Evolutionary conservation across 371 early-diverging fungal species (phyloP).

Genomic region (Chytridium lagenaria): DNA sequence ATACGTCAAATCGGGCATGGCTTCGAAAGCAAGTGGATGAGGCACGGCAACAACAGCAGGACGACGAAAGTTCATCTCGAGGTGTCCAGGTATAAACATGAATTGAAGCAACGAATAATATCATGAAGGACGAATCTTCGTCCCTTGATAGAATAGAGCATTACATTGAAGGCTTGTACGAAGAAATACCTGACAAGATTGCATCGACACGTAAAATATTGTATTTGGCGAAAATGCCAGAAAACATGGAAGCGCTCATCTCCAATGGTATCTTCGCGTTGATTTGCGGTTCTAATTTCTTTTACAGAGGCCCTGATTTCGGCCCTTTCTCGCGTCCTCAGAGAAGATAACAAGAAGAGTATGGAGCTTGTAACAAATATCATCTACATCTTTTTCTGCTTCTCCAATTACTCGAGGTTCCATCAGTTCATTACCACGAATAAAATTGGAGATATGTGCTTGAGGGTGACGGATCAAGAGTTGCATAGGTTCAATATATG

Average conservation of each 20-base stretch:
- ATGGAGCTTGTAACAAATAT: constrained; percentile 60
- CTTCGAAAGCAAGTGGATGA: constrained; percentile 37
- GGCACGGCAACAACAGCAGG: constrained; percentile 13
- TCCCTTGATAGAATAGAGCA: constrained; percentile 50
- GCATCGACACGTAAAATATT: constrained; percentile 52
- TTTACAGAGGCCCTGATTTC: constrained; percentile 52
- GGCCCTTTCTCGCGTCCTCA: constrained; percentile 59
- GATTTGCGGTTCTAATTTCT: not conserved
- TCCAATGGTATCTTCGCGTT: constrained; percentile 41
- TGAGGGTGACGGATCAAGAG: constrained; percentile 55
- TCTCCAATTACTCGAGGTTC: constrained; percentile 55
- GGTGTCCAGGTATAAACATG: not conserved
- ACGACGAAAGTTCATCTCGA: constrained; percentile 13
- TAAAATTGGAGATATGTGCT: constrained; percentile 63
- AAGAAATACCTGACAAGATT: constrained; percentile 59
- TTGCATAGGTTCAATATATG: constrained; percentile 48
- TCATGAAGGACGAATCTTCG: constrained; percentile 47
- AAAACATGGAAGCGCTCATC: constrained; percentile 47
- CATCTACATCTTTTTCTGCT: constrained; percentile 57
- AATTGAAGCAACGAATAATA: constrained; percentile 4
- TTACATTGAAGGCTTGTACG: constrained; percentile 61
- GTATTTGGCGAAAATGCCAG: constrained; percentile 44
- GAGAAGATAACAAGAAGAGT: constrained; percentile 56
- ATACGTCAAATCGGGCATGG: constrained; percentile 32
- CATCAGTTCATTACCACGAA: constrained; percentile 54